phyloP scores from a whole-genome alignment of 2,329 filamentous ascomycete genomes.

The Verticillium dahliae region DNA sequence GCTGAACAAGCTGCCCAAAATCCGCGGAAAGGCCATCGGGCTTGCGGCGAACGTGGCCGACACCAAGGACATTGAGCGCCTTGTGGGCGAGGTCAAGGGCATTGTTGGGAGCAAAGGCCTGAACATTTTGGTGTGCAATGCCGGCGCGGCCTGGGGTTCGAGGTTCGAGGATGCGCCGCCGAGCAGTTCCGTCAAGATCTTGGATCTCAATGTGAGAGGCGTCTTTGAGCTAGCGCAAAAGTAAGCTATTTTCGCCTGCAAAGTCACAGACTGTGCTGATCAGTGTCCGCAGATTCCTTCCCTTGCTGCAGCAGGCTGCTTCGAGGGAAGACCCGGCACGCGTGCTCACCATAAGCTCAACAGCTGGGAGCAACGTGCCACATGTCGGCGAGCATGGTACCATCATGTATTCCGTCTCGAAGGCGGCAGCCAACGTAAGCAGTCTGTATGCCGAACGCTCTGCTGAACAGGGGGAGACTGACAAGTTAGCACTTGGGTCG shows the following conservation, averaged over 20 bases:
- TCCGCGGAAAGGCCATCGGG: conserved; percentile 52
- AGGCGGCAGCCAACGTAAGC: conserved; percentile 50
- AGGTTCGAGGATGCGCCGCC: conserved; percentile 57
- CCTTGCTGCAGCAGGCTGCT: conserved; percentile 38
- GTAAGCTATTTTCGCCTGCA: conserved; percentile 17
- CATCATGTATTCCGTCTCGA: conserved; percentile 61
- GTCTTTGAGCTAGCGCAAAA: conserved; percentile 63
- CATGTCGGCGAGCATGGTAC: conserved; percentile 53
- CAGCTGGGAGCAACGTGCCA: conserved; percentile 58
- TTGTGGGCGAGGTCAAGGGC: conserved; percentile 49
- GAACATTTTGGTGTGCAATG: conserved; percentile 66
- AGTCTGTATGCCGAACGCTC: background rate
- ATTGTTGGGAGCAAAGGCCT: conserved; percentile 50
- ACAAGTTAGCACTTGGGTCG: conserved; percentile 45
- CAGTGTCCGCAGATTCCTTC: conserved; percentile 13
- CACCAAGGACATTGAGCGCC: conserved; percentile 51
- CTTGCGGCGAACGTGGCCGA: conserved; percentile 61
- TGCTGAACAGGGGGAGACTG: background rate
- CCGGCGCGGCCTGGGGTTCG: conserved; percentile 65
- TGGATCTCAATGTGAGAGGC: conserved; percentile 65
- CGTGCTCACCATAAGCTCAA: conserved; percentile 60
- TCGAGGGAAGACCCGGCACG: conserved; percentile 44
- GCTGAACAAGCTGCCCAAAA: conserved; percentile 55
- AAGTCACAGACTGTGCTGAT: background rate
- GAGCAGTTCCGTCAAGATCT: conserved; percentile 57